Base-by-base conservation (phyloP, 139 green algal species). In the Tetradesmus obliquus region DNA sequence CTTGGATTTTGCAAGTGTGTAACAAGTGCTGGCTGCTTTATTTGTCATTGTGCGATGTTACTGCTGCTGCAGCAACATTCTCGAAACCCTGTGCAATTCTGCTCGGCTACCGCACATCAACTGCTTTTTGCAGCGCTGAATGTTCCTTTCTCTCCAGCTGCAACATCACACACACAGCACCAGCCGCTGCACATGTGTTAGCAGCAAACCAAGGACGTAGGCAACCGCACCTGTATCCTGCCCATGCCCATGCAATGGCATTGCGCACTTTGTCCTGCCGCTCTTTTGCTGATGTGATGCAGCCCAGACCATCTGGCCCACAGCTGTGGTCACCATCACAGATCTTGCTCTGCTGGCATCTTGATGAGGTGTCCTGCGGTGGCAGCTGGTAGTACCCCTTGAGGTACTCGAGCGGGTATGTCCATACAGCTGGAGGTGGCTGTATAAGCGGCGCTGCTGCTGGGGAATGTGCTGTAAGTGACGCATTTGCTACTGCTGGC, bases 271-370 rank as follows among this genome's bases (percentile, higher is more conserved):
- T 58, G 5, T 89, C 53, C 86, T 94, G 92, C 5, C 96, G 94
- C 32, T 94, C 57, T 3, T 22, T 3, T 0, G 85, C 84, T 62
- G 93, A 72, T 7, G 90, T 94, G 13, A 96, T 88, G 86, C 96
- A 98, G 53, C 94, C 95, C 17, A 97, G 89, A 1, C 45, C 51
- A 57, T 97, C 86, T 1, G 57, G 79, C 7, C 92, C 85, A 62
- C 93, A 96, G 3, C 86, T 87, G 69, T 91, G n/a, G 3, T 93
- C 76, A 17, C 95, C 95, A 71, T 97, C 96, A 84, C 96, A 98
- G 76, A 98, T 97, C 72, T 90, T 88, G 0, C 89, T 93, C 83
- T 91, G 82, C 22, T 83, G 86, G 88, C 96, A 98, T 1, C 95
- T 74, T 51, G 94, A 86, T 5, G 92, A 96, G n/a, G 92, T 89